Conservation (phyloP, 2,329 filamentous ascomycete genomes). For the Colletotrichum sp. region DNA sequence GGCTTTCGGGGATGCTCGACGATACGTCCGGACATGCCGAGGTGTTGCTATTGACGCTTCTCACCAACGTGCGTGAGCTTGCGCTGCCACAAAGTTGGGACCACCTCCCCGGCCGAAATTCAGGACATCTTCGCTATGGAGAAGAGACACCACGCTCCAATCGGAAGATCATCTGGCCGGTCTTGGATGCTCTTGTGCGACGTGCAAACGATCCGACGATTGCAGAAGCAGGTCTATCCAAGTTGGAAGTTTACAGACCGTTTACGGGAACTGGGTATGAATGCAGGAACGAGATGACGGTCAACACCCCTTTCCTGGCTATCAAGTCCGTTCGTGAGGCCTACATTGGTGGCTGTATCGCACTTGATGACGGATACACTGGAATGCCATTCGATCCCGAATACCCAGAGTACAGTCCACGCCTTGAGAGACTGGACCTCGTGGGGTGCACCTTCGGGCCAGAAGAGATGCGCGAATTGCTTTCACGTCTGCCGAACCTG, state of each 20-base stretch:
- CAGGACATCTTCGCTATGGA: background rate
- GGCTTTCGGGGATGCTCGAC: background rate
- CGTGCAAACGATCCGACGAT: background rate
- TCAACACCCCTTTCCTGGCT: background rate
- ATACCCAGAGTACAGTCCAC: background rate
- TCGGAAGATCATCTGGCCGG: background rate
- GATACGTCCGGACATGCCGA: background rate
- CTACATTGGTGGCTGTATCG: background rate
- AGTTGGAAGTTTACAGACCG: background rate
- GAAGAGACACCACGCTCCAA: background rate
- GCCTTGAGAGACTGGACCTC: background rate
- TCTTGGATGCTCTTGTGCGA: background rate
- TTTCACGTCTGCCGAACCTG: background rate
- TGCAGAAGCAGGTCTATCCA: background rate
- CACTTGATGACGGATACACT: background rate
- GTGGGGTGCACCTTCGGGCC: background rate
- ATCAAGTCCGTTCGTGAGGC: background rate
- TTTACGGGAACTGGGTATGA: background rate
- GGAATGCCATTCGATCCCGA: background rate
- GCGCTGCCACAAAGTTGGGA: background rate
- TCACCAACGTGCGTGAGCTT: background rate
- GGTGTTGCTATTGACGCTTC: background rate
- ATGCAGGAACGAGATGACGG: background rate
- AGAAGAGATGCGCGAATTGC: background rate
- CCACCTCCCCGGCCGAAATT: background rate